Base-by-base conservation (phyloP, 805 yeast species). In the Wickerhamomyces bisporus region DNA sequence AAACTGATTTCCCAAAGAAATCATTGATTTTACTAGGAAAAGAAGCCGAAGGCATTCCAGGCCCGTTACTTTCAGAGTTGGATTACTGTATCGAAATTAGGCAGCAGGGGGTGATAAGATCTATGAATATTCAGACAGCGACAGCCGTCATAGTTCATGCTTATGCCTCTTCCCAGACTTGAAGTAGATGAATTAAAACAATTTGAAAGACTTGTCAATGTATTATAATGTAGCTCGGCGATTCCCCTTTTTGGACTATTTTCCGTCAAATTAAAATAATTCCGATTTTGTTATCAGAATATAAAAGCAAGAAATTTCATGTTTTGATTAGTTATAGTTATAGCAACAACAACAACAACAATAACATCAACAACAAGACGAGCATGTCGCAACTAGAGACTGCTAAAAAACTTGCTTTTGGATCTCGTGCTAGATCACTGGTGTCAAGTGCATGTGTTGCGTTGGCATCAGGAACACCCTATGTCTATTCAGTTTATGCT, bases 71-170 rank as follows among this genome's bases (percentile, higher is more conserved):
- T 38, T 81, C 86, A 0, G 91, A 85, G 52, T 65, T 91, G 24
- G 97, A 89, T 55, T 66, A 80, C 48, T 89, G 96, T 57, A 77
- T 91, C 29, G 96, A 89, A 53, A 89, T 89, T 49, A 86, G 87
- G 55, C 98, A 89, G 57, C 81, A 78, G 29, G 98, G 98, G 13
- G 88, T 89, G 14, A 79, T 91, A 29, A 71, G 98, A 48, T 88
- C 96, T 1, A 89, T 89, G 98, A 89, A 89, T 54, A 89, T 89
- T 44, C 98, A 89, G 63, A 89, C 97, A 0, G 98, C 97, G 1
- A 81, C 97, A 1, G 98, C 97, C 0, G 88, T 89, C 16, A 77
- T 89, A 36, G 96, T 88, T 6, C 95, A 89, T 60, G 93, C 96
- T 0, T 89, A 91, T 52, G 79, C 94, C 1, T 45, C 55, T 2